Evolutionary conservation across 306 rosid species (phyloP), one percentile per base, ranked within the genome.

Genomic region (Cicer cuneatum): DNA sequence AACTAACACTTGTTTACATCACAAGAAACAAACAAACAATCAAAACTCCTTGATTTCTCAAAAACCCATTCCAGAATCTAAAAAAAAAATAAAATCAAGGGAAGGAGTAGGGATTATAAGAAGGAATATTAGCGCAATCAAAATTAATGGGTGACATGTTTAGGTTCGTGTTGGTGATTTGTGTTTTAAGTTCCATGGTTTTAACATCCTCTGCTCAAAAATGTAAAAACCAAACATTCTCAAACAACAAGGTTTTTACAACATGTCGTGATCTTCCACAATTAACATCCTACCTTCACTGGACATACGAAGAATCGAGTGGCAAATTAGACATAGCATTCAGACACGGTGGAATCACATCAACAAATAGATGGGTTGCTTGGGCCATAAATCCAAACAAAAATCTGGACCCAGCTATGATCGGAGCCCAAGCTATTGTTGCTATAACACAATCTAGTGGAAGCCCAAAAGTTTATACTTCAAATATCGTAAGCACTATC

Each of bases 351-450:
- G 83, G 81, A 41, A 63, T 85, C 45, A 57, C 82, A 0, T 0
- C 87, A 18, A 67, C 90, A 14, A 48, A 75, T 11, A 78, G 54
- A 1, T 92, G 96, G 93, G 92, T 84, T 5, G 79, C 96, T 4
- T 92, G 98, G 96, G 98, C 83, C 11, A 87, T 92, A 69, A 88
- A 92, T 18, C 92, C 92, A 0, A 53, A 7, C 5, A 68, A 12
- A 7, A 48, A 3, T 2, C 13, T 38, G 0, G 40, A 7, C 0
- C 5, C 13, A 0, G 88, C 93, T 39, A 92, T 90, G 98, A 1
- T 10, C 8, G 89, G 96, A 21, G 84, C 93, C 0, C 93, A 92
- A 53, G 78, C 90, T 21, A 85, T 88, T 2, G 92, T 87, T 0
- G 90, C 87, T 8, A 48, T 69, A 12, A 84, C 76, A 2, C 85